A percentile compares a stretch with the other conserved stretches of the same genome.
These are phyloP conservation scores for Eucalyptus sp. DNA, from an alignment of 345 rosid genomes.

Conservation along the genomic window DNA sequence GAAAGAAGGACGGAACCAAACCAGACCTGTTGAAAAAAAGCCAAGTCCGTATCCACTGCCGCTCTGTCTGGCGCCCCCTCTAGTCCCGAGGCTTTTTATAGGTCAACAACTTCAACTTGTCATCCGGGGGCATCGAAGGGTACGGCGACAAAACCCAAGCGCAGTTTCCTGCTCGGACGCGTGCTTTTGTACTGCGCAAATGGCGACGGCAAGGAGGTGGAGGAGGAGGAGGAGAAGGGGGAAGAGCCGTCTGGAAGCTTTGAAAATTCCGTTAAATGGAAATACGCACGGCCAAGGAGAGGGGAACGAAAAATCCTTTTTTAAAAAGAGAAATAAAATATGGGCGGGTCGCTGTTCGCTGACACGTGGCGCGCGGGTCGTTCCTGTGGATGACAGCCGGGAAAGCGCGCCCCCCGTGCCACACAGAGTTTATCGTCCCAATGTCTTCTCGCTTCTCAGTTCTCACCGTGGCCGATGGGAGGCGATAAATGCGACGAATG, in stretches of 20 bases:
- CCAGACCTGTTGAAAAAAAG: background rate
- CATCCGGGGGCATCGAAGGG: background rate
- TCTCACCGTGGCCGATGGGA: background rate
- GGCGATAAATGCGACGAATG: background rate
- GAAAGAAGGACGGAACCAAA: background rate
- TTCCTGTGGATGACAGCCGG: background rate
- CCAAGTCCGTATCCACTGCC: background rate
- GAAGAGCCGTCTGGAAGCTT: background rate
- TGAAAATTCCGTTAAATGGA: background rate
- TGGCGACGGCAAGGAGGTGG: background rate
- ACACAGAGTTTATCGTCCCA: background rate
- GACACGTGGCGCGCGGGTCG: background rate
- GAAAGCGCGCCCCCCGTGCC: background rate
- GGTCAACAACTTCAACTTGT: background rate
- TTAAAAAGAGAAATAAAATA: background rate
- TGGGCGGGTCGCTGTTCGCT: background rate
- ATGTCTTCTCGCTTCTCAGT: background rate
- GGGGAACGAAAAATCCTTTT: fast-evolving
- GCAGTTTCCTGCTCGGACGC: background rate
- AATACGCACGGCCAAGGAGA: background rate
- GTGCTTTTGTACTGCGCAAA: background rate
- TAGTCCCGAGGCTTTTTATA: background rate
- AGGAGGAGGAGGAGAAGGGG: background rate
- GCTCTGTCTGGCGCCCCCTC: background rate
- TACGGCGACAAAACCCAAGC: background rate